phyloP scores from a whole-genome alignment of 305 asterid species.

The Fraxinus albicans region DNA sequence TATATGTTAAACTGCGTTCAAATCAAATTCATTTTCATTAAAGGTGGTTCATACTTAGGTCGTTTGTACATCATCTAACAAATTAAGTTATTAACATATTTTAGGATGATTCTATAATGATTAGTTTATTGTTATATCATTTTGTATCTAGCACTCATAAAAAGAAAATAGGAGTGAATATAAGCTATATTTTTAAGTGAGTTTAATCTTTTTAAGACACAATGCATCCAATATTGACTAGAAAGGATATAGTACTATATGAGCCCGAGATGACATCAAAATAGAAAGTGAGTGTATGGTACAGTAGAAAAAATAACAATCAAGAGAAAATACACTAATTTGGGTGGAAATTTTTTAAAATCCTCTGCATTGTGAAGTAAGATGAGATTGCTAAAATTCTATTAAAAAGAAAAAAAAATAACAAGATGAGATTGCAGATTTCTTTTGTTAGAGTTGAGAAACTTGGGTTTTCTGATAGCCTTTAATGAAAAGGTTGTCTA shows the following conservation, averaged over 20 bases:
- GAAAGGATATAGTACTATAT: neutral
- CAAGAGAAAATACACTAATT: neutral
- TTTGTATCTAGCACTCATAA: neutral
- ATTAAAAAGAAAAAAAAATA: neutral
- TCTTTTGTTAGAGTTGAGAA: slow-evolving; percentile 1
- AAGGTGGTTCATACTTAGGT: neutral
- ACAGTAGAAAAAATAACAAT: neutral
- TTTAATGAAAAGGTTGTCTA: slow-evolving; percentile 25
- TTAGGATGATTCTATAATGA: neutral
- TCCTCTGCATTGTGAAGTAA: neutral
- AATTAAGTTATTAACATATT: neutral
- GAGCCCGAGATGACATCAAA: neutral
- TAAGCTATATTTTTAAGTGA: neutral
- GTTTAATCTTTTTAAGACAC: neutral
- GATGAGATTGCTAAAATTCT: neutral
- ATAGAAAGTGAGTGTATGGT: neutral
- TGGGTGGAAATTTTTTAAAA: neutral
- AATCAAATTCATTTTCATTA: neutral
- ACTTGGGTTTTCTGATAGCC: slow-evolving; percentile 20
- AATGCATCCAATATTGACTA: neutral
- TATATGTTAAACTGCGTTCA: neutral
- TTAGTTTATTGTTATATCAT: neutral
- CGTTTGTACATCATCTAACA: neutral
- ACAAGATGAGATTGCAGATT: neutral
- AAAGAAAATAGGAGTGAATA: neutral